Evolutionary conservation across 1,284 basidiomycete genomes (phyloP).

Genomic region (Fomitopsis palustris): DNA sequence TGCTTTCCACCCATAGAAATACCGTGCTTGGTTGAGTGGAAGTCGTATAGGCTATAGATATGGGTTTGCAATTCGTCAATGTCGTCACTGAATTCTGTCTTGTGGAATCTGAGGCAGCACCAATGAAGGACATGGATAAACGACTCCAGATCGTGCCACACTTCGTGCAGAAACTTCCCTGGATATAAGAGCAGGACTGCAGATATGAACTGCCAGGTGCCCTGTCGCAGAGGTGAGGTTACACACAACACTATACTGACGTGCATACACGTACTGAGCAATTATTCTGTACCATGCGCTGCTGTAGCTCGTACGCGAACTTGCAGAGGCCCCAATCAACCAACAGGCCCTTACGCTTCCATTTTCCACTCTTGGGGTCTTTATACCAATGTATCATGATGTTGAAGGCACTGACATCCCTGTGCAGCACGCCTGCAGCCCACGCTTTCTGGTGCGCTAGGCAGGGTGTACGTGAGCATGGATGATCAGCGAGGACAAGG

Average conservation of each 20-base stretch:
- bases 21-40: too few species aligned
- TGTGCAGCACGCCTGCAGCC: neutral
- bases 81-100: neutral
- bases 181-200: neutral
- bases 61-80: too few species aligned
- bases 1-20: too few species aligned
- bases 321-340: neutral
- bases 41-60: too few species aligned
- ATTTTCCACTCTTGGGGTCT: neutral
- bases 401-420: neutral
- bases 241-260: neutral
- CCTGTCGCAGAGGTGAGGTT: neutral
- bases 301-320: neutral
- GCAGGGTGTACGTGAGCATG: neutral
- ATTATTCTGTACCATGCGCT: neutral
- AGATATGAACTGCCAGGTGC: neutral
- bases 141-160: neutral
- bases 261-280: neutral
- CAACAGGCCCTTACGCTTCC: neutral
- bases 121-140: neutral
- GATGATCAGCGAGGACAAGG: neutral
- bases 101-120: neutral
- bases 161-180: neutral
- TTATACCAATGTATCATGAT: neutral
- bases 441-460: neutral